Conservation (phyloP, 83 land plant species). For the Picea engelmannii region DNA sequence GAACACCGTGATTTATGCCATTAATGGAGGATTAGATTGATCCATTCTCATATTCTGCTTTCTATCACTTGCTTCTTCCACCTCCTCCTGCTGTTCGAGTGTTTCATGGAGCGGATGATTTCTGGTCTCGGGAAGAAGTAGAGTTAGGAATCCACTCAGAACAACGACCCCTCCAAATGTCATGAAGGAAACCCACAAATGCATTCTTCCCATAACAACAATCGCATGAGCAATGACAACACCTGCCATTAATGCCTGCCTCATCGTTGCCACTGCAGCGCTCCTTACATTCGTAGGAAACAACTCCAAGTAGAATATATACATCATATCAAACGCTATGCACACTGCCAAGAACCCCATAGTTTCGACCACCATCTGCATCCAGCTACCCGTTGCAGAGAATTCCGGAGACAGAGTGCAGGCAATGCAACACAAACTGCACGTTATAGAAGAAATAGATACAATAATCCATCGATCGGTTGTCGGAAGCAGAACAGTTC, state of each 20-base stretch:
- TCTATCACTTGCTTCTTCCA: too few species aligned
- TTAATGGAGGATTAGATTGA: too few species aligned
- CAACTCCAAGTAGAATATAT: constrained; percentile 52
- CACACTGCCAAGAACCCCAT: constrained; percentile 43
- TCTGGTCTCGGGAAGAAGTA: constrained; percentile 42
- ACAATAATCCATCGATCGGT: constrained; percentile 24
- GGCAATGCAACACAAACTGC: constrained; percentile 11
- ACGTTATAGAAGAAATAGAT: constrained; percentile 14
- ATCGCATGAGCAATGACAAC: constrained; percentile 39
- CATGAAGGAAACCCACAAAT: constrained; percentile 34
- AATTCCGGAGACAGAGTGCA: neutral
- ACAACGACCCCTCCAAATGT: constrained; percentile 32
- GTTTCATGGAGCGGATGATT: constrained; percentile 56
- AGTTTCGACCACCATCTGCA: constrained; percentile 27
- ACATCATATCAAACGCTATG: constrained; percentile 41
- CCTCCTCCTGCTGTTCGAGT: constrained; percentile 25
- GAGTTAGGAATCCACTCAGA: constrained; percentile 27
- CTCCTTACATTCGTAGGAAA: constrained; percentile 60
- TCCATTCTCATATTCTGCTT: too few species aligned
- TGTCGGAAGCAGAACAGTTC: constrained; percentile 27
- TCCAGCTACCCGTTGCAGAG: neutral
- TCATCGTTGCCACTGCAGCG: constrained; percentile 40
- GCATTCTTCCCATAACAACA: constrained; percentile 36
- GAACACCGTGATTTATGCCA: too few species aligned
- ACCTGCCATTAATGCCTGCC: constrained; percentile 53